Percentiles rank a stretch among this genome's conserved stretches.
These are phyloP conservation scores for Linum usitatissimum DNA, from an alignment of 345 rosid genomes.

Conservation along the genomic window DNA sequence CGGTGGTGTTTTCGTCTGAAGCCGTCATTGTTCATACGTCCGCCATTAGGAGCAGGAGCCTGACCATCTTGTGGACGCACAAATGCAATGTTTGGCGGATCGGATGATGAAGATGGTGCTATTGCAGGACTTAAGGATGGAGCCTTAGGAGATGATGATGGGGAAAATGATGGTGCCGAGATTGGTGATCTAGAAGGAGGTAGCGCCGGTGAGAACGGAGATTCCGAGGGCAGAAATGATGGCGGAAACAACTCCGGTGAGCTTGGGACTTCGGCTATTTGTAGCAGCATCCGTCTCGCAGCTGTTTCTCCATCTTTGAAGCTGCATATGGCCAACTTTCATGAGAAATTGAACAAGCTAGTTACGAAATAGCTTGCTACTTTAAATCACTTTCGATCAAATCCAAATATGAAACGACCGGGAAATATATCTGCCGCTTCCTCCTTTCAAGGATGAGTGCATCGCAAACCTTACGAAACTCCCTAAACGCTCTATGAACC, in stretches of 20 bases:
- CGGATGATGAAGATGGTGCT: slow-evolving; percentile 12
- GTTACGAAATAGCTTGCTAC: no score
- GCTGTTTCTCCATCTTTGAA: slow-evolving; percentile 12
- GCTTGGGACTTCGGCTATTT: slow-evolving; percentile 7
- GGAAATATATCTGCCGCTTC: no score
- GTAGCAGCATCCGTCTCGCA: slow-evolving; percentile 33
- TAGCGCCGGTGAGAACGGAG: slow-evolving; percentile 8
- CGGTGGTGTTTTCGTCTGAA: slow-evolving; percentile 24
- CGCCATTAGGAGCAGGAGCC: slow-evolving; percentile 28
- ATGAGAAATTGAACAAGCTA: no score
- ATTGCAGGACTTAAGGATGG: slow-evolving; percentile 22
- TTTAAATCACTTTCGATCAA: no score
- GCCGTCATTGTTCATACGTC: slow-evolving; percentile 7
- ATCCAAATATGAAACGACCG: no score
- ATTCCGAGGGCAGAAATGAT: slow-evolving; percentile 8
- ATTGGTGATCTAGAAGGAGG: slow-evolving; percentile 10
- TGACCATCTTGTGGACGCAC: slow-evolving; percentile 15
- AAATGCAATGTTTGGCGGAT: slow-evolving; percentile 8
- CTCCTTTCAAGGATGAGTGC: no score
- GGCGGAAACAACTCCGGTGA: no score
- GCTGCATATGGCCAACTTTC: not conserved
- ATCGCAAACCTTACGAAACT: no score
- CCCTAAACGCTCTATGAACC: no score
- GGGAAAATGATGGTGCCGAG: slow-evolving; percentile 9
- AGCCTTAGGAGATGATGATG: slow-evolving; percentile 20